phyloP scores from a whole-genome alignment of 169 alveolate genomes.

The Babesia caballi region DNA sequence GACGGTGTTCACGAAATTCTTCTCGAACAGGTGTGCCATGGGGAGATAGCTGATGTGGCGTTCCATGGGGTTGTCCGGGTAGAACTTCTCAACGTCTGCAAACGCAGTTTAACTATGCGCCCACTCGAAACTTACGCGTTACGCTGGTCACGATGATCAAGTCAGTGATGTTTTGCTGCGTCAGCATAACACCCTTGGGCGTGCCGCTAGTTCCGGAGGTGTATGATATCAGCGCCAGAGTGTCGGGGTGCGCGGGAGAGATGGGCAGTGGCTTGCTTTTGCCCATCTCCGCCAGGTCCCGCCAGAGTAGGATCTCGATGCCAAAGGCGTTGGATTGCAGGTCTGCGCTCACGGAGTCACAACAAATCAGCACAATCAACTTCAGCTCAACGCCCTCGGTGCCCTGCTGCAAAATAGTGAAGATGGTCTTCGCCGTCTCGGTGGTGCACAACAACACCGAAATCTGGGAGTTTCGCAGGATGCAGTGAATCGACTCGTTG shows the following conservation, averaged over 20 bases:
- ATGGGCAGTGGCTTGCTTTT: conserved; percentile 49
- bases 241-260: conserved; percentile 74
- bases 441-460: conserved; percentile 41
- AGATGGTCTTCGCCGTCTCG: conserved; percentile 38
- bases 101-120: background rate
- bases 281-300: conserved; percentile 60
- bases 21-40: conserved; percentile 93
- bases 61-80: conserved; percentile 9
- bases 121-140: background rate
- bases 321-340: background rate
- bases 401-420: conserved; percentile 33
- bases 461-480: conserved; percentile 62
- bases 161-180: conserved; percentile 79
- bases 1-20: conserved; percentile 74
- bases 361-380: conserved; percentile 19
- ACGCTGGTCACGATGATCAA: conserved; percentile 39
- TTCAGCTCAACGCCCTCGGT: conserved; percentile 33
- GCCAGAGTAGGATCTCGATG: conserved; percentile 63
- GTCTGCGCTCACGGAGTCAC: conserved; percentile 17
- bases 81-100: conserved; percentile 20
- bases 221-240: conserved; percentile 88
- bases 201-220: conserved; percentile 98
- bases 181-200: conserved; percentile 96
- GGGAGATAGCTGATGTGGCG: conserved; percentile 86
- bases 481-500: conserved; percentile 67